These are phyloP conservation scores for Geum urbanum DNA, from an alignment of 306 rosid species.

Conservation along the genomic window DNA sequence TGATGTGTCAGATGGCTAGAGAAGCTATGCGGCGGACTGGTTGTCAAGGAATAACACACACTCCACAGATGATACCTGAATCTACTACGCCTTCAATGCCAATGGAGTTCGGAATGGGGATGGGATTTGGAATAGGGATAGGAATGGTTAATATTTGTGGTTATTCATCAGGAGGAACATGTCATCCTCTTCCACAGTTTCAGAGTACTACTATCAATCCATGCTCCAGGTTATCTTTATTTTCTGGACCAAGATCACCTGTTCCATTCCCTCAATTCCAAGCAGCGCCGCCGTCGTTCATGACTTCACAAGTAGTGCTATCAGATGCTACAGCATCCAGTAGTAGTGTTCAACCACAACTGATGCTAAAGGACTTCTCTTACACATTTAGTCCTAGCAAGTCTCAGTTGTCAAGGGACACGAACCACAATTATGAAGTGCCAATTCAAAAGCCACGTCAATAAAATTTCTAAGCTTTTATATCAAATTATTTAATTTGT, in stretches of 20 bases:
- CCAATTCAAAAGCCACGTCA: too few relatives aligned
- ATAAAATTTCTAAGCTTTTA: too few relatives aligned
- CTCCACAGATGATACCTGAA: background rate
- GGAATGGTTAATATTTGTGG: slow-evolving; percentile 1
- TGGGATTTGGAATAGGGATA: slow-evolving; percentile 5
- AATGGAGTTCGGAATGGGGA: background rate
- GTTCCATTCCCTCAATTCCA: background rate
- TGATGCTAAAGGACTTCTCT: background rate
- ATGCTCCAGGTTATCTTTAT: background rate
- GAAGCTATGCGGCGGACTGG: background rate
- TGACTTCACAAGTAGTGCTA: too few relatives aligned
- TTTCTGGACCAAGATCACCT: background rate
- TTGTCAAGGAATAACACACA: background rate
- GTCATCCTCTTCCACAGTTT: background rate
- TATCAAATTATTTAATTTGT: too few relatives aligned
- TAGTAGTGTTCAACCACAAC: background rate
- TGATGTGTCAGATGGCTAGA: background rate
- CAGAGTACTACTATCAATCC: background rate
- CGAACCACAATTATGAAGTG: too few relatives aligned
- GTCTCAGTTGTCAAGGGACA: too few relatives aligned
- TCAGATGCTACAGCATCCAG: background rate
- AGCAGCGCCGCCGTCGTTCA: too few relatives aligned
- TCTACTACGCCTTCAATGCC: background rate
- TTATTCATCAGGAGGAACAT: background rate
- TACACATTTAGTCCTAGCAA: background rate